These are phyloP conservation scores for Suillus luteus DNA, from an alignment of 768 basidiomycete species.

Conservation along the genomic window DNA sequence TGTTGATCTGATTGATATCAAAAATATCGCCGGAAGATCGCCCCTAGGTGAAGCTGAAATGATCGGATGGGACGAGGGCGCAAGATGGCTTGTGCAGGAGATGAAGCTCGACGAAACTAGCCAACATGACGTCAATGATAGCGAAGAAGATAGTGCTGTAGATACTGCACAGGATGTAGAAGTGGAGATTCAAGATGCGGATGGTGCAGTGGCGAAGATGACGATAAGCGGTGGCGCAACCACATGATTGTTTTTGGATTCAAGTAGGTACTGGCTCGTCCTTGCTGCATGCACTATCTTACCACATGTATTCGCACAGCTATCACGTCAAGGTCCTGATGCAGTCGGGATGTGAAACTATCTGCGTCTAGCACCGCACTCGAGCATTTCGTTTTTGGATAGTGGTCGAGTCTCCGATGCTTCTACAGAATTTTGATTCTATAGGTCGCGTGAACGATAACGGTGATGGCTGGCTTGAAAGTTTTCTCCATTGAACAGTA, in stretches of 20 bases:
- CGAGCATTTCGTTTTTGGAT: background rate
- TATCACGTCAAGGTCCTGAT: background rate
- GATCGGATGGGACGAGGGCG: constrained; percentile 81
- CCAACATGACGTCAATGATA: constrained; percentile 38
- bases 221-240: constrained; percentile 34
- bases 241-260: background rate
- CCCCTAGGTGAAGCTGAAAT: constrained; percentile 83
- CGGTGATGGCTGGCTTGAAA: background rate
- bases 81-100: constrained; percentile 77
- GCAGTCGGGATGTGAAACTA: background rate
- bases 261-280: no score
- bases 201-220: constrained; percentile 69
- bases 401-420: background rate
- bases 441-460: background rate
- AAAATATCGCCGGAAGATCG: constrained; percentile 70
- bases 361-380: no score
- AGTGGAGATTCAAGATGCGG: constrained; percentile 72
- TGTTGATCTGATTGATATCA: constrained; percentile 69
- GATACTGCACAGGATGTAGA: constrained; percentile 49
- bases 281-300: background rate
- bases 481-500: background rate
- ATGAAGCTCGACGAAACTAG: constrained; percentile 68
- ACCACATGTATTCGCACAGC: background rate
- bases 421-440: background rate
- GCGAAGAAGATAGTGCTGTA: constrained; percentile 30